Conservation (phyloP, 1,284 basidiomycete species). For the Dichomitus squalens region DNA sequence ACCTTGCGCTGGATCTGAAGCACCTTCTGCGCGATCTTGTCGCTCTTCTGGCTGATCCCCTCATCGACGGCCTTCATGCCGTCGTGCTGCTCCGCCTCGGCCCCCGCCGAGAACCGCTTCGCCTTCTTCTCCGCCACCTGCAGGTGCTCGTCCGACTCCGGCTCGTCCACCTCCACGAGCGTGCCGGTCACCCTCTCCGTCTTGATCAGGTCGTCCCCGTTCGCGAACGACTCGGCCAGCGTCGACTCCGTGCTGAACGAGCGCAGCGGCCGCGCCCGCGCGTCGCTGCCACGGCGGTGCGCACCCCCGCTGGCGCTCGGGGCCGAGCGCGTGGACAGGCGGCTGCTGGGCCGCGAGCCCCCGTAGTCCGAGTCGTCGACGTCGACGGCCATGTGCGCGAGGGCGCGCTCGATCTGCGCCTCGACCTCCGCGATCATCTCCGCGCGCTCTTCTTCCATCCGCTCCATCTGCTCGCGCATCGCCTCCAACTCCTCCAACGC, state of each 20-base stretch:
- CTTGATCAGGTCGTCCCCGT: slow-evolving; percentile 32
- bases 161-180: slow-evolving; percentile 44
- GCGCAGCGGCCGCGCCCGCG: slow-evolving; percentile 44
- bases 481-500: slow-evolving; percentile 67
- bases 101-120: slow-evolving; percentile 75
- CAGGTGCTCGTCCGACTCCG: slow-evolving; percentile 43
- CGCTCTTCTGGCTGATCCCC: slow-evolving; percentile 79
- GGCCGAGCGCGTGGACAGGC: slow-evolving; percentile 41
- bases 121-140: slow-evolving; percentile 48
- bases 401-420: slow-evolving; percentile 81
- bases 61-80: slow-evolving; percentile 82
- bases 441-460: slow-evolving; percentile 80
- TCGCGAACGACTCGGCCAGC: slow-evolving; percentile 62
- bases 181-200: slow-evolving; percentile 49
- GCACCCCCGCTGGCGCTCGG: slow-evolving; percentile 40
- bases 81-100: slow-evolving; percentile 63
- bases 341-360: slow-evolving; percentile 49
- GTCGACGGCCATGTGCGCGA: slow-evolving; percentile 76
- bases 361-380: slow-evolving; percentile 70
- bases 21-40: slow-evolving; percentile 82
- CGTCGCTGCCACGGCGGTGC: slow-evolving; percentile 58
- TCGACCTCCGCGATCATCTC: slow-evolving; percentile 89
- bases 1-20: slow-evolving; percentile 84
- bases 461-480: slow-evolving; percentile 80
- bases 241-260: slow-evolving; percentile 78